Base-by-base conservation (phyloP, 106 monocot species). In the Hemerocallis citrina region DNA sequence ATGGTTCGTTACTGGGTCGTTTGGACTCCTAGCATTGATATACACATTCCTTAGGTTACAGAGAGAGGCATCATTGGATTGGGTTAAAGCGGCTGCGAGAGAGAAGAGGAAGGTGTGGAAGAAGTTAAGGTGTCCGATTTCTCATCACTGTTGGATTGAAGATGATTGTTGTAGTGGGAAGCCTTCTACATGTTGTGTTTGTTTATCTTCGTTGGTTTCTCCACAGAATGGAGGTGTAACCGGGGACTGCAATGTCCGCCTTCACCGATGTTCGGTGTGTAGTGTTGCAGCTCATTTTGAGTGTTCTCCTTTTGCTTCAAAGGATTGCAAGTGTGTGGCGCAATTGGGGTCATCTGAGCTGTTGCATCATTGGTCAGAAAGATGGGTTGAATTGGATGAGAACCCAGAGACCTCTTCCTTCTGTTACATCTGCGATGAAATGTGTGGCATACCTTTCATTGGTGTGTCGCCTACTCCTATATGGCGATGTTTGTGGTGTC, bases 401-500 rank as follows among this genome's bases (percentile, higher is more conserved):
- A 85, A 77, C 35, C 41, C 73, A 30, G 92, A 93, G 41, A 54
- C 65, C 3, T 78, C 75, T 44, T 88, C 79, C n/a, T 86, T 79
- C 57, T 93, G 93, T 39, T 72, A 59, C 56, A 82, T 85, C 34
- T 93, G 93, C 70, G 85, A 93, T 72, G 93, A 89, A 61, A 75
- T 73, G 42, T 93, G 81, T 71, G 81, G 85, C 14, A 66, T 85
- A 15, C 84, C 84, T 13, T 76, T 92, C 39, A 77, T 88, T 45
- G 78, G 81, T 63, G 84, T 68, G 55, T 85, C 88, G 23, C 89
- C 80, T 64, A 67, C 80, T 13, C 85, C 93, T 52, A 59, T 85
- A 61, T 93, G 93, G 93, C 71, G 74, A 35, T 93, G 93, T 55
- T 60, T 93, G 41, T 93, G 88, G 92, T 92, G 92, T 69, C 84